phyloP scores from a whole-genome alignment of 2,329 filamentous ascomycete species.

The Aspergillus ochraceus region DNA sequence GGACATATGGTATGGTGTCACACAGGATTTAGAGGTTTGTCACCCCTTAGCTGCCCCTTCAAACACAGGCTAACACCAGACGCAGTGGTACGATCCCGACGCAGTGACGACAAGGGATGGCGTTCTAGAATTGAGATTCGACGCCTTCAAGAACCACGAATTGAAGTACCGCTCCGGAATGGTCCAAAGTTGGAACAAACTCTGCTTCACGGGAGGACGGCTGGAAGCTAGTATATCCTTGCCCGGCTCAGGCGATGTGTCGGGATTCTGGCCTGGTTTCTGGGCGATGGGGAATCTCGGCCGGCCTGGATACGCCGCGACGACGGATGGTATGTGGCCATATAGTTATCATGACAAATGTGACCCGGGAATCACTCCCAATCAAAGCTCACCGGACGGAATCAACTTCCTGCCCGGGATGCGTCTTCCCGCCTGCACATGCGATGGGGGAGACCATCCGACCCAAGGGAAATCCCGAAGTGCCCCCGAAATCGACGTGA shows the following conservation, averaged over 20 bases:
- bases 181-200: slow-evolving; percentile 72
- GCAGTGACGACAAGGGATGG: slow-evolving; percentile 63
- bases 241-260: slow-evolving; percentile 64
- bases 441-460: slow-evolving; percentile 64
- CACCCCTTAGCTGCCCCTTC: too few relatives aligned
- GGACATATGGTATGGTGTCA: slow-evolving; percentile 72
- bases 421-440: slow-evolving; percentile 68
- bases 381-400: slow-evolving; percentile 68
- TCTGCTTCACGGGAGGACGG: slow-evolving; percentile 71
- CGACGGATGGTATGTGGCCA: slow-evolving; percentile 72
- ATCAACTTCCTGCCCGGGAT: slow-evolving; percentile 68
- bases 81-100: slow-evolving; percentile 69
- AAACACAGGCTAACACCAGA: slow-evolving; percentile 5
- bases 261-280: slow-evolving; percentile 74
- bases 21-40: slow-evolving; percentile 64
- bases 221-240: slow-evolving; percentile 70
- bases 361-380: slow-evolving; percentile 69
- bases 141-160: slow-evolving; percentile 64
- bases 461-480: slow-evolving; percentile 64
- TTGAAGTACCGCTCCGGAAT: slow-evolving; percentile 71
- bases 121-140: slow-evolving; percentile 63
- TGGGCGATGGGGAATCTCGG: slow-evolving; percentile 75
- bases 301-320: slow-evolving; percentile 66
- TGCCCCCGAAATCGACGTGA: slow-evolving; percentile 70
- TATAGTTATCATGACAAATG: slow-evolving; percentile 70